phyloP scores from a whole-genome alignment of 129 eudicot genomes.

The Pittosporum tobira region DNA sequence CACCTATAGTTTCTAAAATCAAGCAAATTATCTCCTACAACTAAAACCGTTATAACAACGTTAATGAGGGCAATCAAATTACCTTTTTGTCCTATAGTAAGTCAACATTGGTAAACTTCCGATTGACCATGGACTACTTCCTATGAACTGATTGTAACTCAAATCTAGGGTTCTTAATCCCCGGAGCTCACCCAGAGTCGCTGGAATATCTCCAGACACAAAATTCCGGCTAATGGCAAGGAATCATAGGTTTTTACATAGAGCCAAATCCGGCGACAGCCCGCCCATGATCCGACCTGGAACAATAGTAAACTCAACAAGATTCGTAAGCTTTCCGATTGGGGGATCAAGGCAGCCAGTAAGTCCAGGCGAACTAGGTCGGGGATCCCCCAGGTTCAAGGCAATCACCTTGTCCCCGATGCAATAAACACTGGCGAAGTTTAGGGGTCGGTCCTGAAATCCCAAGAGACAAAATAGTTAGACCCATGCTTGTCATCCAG shows the following conservation, averaged over 20 bases:
- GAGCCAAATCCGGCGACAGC: slow-evolving; percentile 46
- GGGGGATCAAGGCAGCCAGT: slow-evolving; percentile 65
- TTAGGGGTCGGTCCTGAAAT: slow-evolving; percentile 86
- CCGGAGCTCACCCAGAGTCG: slow-evolving; percentile 34
- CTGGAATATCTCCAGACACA: slow-evolving; percentile 65
- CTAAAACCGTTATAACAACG: too few relatives aligned
- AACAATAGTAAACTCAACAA: slow-evolving; percentile 55
- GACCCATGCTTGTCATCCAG: slow-evolving; percentile 58
- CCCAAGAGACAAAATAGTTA: slow-evolving; percentile 51
- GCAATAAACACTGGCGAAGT: slow-evolving; percentile 70
- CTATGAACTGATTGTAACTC: slow-evolving; percentile 69
- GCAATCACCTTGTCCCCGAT: slow-evolving; percentile 45
- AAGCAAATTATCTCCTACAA: too few relatives aligned
- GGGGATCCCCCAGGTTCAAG: slow-evolving; percentile 72
- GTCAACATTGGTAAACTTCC: slow-evolving; percentile 48
- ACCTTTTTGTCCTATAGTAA: too few relatives aligned
- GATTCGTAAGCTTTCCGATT: slow-evolving; percentile 39
- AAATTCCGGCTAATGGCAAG: slow-evolving; percentile 52
- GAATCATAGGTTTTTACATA: slow-evolving; percentile 43
- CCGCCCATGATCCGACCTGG: slow-evolving; percentile 66
- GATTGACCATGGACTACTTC: slow-evolving; percentile 36
- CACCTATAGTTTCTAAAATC: too few relatives aligned
- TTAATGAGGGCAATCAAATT: too few relatives aligned
- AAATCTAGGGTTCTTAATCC: slow-evolving; percentile 61
- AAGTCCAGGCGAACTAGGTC: slow-evolving; percentile 69